phyloP scores from a whole-genome alignment of 495 filamentous ascomycete genomes.

The Aeminium ludgeri region DNA sequence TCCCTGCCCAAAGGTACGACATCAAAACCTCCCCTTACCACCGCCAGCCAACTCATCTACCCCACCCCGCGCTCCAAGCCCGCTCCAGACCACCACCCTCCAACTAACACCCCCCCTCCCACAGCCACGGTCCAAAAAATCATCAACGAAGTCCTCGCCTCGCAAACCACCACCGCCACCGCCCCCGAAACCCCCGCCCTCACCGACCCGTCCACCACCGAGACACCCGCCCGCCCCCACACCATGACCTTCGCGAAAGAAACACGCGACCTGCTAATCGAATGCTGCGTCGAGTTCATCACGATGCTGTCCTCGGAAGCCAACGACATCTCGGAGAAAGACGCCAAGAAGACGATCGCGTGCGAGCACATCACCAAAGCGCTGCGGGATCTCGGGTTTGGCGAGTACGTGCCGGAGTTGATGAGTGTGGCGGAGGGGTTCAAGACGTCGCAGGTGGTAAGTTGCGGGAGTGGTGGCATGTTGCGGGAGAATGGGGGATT shows the following conservation, averaged over 20 bases:
- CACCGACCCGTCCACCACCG: background rate
- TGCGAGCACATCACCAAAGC: constrained; percentile 93
- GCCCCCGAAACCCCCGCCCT: no score
- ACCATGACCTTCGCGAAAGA: constrained; percentile 73
- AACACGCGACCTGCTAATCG: constrained; percentile 84
- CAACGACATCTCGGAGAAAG: constrained; percentile 95
- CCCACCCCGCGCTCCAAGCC: no score
- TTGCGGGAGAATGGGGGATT: background rate
- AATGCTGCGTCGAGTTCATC: constrained; percentile 98
- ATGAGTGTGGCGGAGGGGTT: constrained; percentile 78
- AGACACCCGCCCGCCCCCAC: background rate
- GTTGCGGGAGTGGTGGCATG: constrained; percentile 12
- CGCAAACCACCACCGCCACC: constrained; percentile 40
- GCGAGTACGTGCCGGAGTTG: constrained; percentile 74
- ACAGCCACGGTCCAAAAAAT: constrained; percentile 95
- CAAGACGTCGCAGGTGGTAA: constrained; percentile 79
- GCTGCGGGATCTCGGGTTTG: constrained; percentile 73
- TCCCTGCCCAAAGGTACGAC: constrained; percentile 76
- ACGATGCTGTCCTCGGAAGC: constrained; percentile 92
- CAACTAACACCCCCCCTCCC: background rate
- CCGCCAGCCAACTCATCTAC: constrained; percentile 5
- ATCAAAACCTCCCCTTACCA: constrained; percentile 4
- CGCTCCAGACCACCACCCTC: no score
- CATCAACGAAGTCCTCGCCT: constrained; percentile 70
- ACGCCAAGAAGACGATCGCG: constrained; percentile 96